Conservation (phyloP, 2,329 filamentous ascomycete genomes). For the Penicillium sp. region DNA sequence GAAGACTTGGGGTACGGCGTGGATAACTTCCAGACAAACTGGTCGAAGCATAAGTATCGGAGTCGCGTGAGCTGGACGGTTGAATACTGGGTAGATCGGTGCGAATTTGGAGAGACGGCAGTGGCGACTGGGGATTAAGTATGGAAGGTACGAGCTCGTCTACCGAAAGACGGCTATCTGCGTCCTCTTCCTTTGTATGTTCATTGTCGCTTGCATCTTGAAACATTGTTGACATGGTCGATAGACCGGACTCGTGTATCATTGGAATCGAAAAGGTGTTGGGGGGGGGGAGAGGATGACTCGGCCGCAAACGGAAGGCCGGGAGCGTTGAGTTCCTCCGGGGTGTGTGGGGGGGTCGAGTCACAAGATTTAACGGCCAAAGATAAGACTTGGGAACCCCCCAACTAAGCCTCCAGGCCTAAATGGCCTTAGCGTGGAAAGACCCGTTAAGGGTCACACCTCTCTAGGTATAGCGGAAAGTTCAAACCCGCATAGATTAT, state of each 20-base stretch:
- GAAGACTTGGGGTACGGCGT: conserved; percentile 47
- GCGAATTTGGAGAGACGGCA: conserved; percentile 38
- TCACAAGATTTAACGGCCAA: background rate
- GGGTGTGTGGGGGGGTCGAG: conserved; percentile 2
- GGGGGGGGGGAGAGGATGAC: background rate
- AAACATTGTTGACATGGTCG: conserved; percentile 4
- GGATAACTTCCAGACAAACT: conserved; percentile 43
- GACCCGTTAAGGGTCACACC: conserved; percentile 23
- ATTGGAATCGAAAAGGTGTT: background rate
- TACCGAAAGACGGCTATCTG: conserved; percentile 3
- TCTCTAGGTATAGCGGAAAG: conserved; percentile 4
- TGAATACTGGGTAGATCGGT: conserved; percentile 33
- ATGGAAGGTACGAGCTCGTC: conserved; percentile 13
- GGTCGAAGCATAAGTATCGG: conserved; percentile 36
- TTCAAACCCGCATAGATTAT: background rate
- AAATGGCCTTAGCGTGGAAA: conserved; percentile 21
- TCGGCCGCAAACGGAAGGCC: conserved; percentile 10
- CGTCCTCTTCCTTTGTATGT: conserved; percentile 1
- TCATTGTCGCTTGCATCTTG: conserved; percentile 19
- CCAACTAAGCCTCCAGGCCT: background rate
- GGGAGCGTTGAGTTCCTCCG: background rate
- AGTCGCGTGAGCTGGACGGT: conserved; percentile 33
- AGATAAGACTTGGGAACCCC: conserved; percentile 7
- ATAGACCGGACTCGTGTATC: background rate
- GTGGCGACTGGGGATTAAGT: conserved; percentile 13